These are phyloP conservation scores for Agastache rugosa DNA, from an alignment of 257 asterid species.

Conservation along the genomic window DNA sequence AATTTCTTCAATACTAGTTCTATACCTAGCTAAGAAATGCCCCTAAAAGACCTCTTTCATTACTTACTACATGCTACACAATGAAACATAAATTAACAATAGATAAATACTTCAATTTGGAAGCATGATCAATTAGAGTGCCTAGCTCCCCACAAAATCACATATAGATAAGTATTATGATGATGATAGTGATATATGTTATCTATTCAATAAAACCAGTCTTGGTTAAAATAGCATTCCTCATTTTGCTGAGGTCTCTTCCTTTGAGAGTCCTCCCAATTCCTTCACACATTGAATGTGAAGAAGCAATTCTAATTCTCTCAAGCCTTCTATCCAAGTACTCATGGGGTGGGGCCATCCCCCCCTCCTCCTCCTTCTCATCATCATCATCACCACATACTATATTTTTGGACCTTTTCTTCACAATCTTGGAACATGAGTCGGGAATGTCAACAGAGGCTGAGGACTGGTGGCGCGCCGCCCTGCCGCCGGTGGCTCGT, in stretches of 20 bases:
- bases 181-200: background rate
- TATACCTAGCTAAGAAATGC: background rate
- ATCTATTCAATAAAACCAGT: slow-evolving; percentile 55
- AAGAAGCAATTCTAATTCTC: slow-evolving; percentile 43
- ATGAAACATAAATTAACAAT: no score
- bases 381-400: background rate
- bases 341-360: slow-evolving; percentile 50
- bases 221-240: slow-evolving; percentile 48
- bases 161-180: background rate
- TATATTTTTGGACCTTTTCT: background rate
- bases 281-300: slow-evolving; percentile 61
- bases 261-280: slow-evolving; percentile 61
- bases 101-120: no score
- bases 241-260: slow-evolving; percentile 53
- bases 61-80: background rate
- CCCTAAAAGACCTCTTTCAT: background rate
- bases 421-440: slow-evolving; percentile 43
- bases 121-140: no score
- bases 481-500: background rate
- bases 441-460: slow-evolving; percentile 42
- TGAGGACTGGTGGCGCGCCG: slow-evolving; percentile 25
- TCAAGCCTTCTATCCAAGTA: slow-evolving; percentile 40
- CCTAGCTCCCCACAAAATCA: no score
- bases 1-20: background rate
- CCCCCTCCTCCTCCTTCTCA: slow-evolving; percentile 27